Base-by-base conservation (phyloP, 2,329 filamentous ascomycete species). In the Penicillium sp. region DNA sequence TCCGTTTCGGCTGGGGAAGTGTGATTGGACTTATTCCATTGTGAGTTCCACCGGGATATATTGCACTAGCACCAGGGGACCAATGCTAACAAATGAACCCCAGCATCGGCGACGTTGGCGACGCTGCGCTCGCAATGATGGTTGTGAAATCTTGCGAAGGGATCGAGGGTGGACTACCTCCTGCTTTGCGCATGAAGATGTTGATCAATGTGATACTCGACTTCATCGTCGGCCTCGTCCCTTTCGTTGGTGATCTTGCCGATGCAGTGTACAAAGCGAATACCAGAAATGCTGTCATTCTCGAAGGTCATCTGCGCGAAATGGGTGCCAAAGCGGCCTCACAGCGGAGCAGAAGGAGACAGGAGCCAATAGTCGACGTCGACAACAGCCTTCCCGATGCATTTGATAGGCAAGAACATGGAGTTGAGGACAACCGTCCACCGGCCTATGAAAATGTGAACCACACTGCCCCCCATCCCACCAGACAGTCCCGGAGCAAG, bases 1-100 rank as follows among this genome's bases (percentile, higher is more conserved):
- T 96, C 56, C 84, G 87, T 55, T 92, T 97, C 68, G 94, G 94
- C 52, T 97, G 91, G 91, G 85, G 89, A 49, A 89, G 87, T 64
- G 83, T 96, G 55, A 90, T 97, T 65, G 94, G 87, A 15, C 70
- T 97, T 8, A 74, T 97, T 52, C 94, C 94, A 64, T 84, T 84
- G 83, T 91, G 81, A 80, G 89, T 82, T n/a, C 6, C 15, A 53
- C n/a, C 23, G 32, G 37, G 2, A 37, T 18, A 3, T 41, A 44
- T 31, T 18, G 15, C 21, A 41, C 42, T 13, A 37, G 50, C 29
- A 53, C 32, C 7, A 5, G 27, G 8, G 21, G 34, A 25, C n/a
- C 31, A 40, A 37, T n/a, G 37, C 52, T 61, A 41, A 60, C 46
- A 7, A 31, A 27, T n/a, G 32, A 39, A 40, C 29, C 47, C 10